Evolutionary conservation across 1,284 basidiomycete species (phyloP).

Genomic region (Irpex sp.): DNA sequence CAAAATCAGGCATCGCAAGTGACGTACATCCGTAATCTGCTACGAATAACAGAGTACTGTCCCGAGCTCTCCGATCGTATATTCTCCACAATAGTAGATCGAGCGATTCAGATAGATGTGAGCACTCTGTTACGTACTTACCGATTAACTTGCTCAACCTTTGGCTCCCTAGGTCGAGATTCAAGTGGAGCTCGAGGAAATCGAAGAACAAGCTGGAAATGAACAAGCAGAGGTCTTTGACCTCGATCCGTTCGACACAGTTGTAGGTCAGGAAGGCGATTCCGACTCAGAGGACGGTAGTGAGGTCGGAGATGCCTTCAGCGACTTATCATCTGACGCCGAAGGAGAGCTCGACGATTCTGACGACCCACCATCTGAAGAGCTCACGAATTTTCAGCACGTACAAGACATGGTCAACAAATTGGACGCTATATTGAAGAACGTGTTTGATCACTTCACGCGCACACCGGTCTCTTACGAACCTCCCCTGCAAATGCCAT

Average conservation of each 20-base stretch:
- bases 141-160: conserved; percentile 7
- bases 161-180: conserved; percentile 77
- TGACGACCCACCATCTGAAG: conserved; percentile 34
- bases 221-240: conserved; percentile 69
- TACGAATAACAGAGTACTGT: conserved; percentile 86
- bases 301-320: conserved; percentile 46
- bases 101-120: conserved; percentile 94
- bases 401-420: conserved; percentile 89
- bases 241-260: conserved; percentile 80
- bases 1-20: conserved; percentile 80
- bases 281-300: conserved; percentile 55
- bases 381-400: conserved; percentile 55
- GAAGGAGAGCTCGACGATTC: conserved; percentile 55
- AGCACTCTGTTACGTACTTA: conserved; percentile 22
- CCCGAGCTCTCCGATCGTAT: conserved; percentile 86
- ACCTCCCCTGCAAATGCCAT: conserved; percentile 20
- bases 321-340: conserved; percentile 66
- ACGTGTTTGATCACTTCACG: conserved; percentile 83
- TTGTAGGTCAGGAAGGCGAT: conserved; percentile 69
- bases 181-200: conserved; percentile 91
- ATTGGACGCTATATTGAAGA: conserved; percentile 83
- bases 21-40: conserved; percentile 90
- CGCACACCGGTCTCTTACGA: conserved; percentile 31
- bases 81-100: conserved; percentile 82
- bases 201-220: conserved; percentile 68